These are phyloP conservation scores for Penicillium rolfsii DNA, from an alignment of 2,329 filamentous ascomycete genomes.

Conservation along the genomic window DNA sequence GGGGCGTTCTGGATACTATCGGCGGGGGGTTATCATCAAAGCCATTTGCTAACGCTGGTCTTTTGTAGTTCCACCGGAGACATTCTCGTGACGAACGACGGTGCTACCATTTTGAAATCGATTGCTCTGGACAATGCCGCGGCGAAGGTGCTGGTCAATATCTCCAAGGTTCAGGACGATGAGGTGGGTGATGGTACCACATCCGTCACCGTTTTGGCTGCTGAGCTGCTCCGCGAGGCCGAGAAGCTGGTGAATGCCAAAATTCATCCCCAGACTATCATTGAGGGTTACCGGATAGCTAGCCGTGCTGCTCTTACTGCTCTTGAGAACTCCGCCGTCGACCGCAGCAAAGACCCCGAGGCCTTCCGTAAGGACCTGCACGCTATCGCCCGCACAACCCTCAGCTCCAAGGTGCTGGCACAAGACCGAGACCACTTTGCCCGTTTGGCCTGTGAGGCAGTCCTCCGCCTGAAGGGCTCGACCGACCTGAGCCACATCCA, in stretches of 20 bases:
- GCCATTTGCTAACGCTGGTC: slow-evolving; percentile 21
- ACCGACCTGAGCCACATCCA: slow-evolving; percentile 97
- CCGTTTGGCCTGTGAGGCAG: slow-evolving; percentile 84
- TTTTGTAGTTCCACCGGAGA: slow-evolving; percentile 79
- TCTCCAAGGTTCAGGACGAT: slow-evolving; percentile 98
- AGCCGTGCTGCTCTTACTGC: slow-evolving; percentile 84
- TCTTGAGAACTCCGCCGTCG: slow-evolving; percentile 79
- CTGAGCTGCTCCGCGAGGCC: slow-evolving; percentile 91
- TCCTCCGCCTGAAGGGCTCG: slow-evolving; percentile 84
- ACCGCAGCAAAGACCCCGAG: slow-evolving; percentile 81
- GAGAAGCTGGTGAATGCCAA: slow-evolving; percentile 98
- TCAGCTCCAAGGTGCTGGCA: slow-evolving; percentile 94
- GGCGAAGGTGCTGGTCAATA: slow-evolving; percentile 97
- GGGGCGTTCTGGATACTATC: slow-evolving; percentile 5
- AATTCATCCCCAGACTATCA: slow-evolving; percentile 99
- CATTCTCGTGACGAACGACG: slow-evolving; percentile 98
- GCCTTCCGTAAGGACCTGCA: slow-evolving; percentile 88
- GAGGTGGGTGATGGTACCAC: slow-evolving; percentile 98
- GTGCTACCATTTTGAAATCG: slow-evolving; percentile 95
- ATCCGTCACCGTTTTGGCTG: slow-evolving; percentile 93
- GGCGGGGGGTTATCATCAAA: slow-evolving; percentile 21
- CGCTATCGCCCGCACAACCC: slow-evolving; percentile 88
- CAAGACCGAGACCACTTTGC: slow-evolving; percentile 94
- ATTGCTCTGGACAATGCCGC: slow-evolving; percentile 98
- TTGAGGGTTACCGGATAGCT: slow-evolving; percentile 98